Percentiles rank a stretch among this genome's conserved stretches.
phyloP scores from a whole-genome alignment of 495 filamentous ascomycete genomes.

The Delitschia confertaspora region DNA sequence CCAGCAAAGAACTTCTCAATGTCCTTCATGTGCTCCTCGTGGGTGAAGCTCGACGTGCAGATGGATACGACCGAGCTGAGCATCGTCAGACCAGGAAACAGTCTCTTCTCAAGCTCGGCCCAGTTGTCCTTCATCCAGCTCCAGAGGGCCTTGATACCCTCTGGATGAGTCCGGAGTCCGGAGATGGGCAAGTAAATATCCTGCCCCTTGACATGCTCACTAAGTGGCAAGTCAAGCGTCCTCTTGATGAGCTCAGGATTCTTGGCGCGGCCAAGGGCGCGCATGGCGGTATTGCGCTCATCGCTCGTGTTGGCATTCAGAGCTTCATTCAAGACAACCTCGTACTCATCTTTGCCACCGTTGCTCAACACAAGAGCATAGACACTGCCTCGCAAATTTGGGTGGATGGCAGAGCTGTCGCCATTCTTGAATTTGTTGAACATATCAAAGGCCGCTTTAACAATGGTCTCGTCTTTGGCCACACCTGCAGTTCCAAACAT shows the following conservation, averaged over 20 bases:
- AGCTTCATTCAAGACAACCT: conserved; percentile 73
- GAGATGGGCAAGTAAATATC: conserved; percentile 85
- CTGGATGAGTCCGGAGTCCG: conserved; percentile 65
- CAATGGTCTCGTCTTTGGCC: conserved; percentile 54
- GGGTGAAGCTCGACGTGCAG: conserved; percentile 73
- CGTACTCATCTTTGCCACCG: conserved; percentile 67
- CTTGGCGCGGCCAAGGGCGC: conserved; percentile 71
- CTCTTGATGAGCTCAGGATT: conserved; percentile 69
- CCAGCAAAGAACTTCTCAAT: conserved; percentile 73
- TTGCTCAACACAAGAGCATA: conserved; percentile 64
- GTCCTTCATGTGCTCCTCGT: conserved; percentile 59
- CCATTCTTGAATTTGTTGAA: conserved; percentile 59
- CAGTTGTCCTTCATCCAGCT: conserved; percentile 79
- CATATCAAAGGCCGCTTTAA: conserved; percentile 60
- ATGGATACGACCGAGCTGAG: conserved; percentile 77
- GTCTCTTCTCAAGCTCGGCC: conserved; percentile 65
- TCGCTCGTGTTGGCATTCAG: conserved; percentile 78
- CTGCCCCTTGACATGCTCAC: conserved; percentile 85
- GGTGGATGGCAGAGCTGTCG: conserved; percentile 61
- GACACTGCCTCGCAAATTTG: conserved; percentile 61
- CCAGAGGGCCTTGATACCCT: conserved; percentile 76
- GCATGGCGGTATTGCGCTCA: conserved; percentile 91
- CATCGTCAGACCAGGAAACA: conserved; percentile 76
- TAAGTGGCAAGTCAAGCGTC: conserved; percentile 65
- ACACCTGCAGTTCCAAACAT: conserved; percentile 59